phyloP scores from a whole-genome alignment of 1,139 yeast genomes.

The Wickerhamiella pararugosa region DNA sequence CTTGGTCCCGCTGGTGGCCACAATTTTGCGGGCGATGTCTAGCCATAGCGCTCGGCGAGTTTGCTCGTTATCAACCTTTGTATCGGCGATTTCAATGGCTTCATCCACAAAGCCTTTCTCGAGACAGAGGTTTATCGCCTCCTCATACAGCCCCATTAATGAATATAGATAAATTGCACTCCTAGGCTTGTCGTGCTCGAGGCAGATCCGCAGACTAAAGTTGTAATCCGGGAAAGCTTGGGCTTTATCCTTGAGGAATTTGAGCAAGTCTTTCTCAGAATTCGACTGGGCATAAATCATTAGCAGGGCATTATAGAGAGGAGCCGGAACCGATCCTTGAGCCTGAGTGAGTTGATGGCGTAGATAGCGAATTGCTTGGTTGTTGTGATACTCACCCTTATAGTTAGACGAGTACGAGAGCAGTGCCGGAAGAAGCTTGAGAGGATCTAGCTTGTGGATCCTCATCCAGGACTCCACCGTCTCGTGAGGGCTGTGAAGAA shows the following conservation, averaged over 20 bases:
- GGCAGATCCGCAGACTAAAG: conserved; percentile 60
- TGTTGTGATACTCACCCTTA: conserved; percentile 27
- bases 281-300: conserved; percentile 47
- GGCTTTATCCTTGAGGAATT: conserved; percentile 31
- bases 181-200: conserved; percentile 40
- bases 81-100: conserved; percentile 44
- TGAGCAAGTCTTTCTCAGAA: conserved; percentile 32
- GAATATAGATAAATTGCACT: conserved; percentile 63
- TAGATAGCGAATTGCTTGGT: conserved; percentile 54
- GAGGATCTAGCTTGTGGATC: conserved; percentile 36
- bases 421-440: conserved; percentile 59
- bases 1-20: conserved; percentile 19
- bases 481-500: conserved; percentile 51
- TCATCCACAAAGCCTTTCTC: conserved; percentile 44
- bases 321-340: conserved; percentile 28
- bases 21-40: conserved; percentile 31
- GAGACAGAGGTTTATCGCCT: conserved; percentile 66
- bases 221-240: conserved; percentile 41
- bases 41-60: conserved; percentile 63
- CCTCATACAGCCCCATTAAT: conserved; percentile 53
- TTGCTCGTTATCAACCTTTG: conserved; percentile 32
- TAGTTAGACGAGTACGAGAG: conserved; percentile 44
- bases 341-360: conserved; percentile 38
- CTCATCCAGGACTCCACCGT: conserved; percentile 75
- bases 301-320: conserved; percentile 56